phyloP scores from a whole-genome alignment of 352 stramenopile species.

The Elongisporangium undulatum region DNA sequence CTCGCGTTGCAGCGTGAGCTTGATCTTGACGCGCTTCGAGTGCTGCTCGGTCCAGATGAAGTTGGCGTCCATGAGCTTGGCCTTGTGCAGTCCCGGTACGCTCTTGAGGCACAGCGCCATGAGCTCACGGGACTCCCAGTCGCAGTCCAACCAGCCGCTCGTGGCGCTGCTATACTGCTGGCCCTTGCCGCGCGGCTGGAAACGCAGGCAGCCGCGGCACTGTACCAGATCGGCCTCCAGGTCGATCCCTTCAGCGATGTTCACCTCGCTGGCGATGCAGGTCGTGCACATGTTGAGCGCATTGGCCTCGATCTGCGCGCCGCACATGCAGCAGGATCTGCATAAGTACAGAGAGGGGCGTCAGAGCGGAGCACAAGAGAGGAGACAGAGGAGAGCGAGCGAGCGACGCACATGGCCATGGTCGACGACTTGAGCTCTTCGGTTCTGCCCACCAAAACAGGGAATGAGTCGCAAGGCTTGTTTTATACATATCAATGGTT shows the following conservation, averaged over 20 bases:
- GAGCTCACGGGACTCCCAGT: constrained; percentile 74
- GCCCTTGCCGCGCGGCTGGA: constrained; percentile 47
- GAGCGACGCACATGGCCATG: constrained; percentile 17
- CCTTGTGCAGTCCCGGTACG: constrained; percentile 51
- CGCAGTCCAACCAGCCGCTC: constrained; percentile 44
- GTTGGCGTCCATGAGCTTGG: constrained; percentile 69
- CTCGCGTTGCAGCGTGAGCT: constrained; percentile 64
- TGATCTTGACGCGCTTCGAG: constrained; percentile 73
- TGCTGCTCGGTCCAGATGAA: constrained; percentile 86
- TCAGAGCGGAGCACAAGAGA: not conserved
- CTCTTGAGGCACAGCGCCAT: constrained; percentile 79
- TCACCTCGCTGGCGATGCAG: constrained; percentile 61
- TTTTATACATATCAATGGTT: not conserved
- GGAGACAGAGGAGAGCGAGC: not conserved
- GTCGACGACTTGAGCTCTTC: not conserved
- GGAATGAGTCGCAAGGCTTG: not conserved
- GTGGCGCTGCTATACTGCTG: constrained; percentile 26
- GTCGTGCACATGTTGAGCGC: constrained; percentile 74
- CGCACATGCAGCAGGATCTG: constrained; percentile 61
- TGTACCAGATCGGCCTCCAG: constrained; percentile 45
- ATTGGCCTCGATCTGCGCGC: constrained; percentile 67
- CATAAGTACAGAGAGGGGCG: no score
- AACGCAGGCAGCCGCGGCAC: constrained; percentile 66
- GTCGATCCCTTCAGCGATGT: constrained; percentile 70
- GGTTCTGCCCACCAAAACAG: not conserved